phyloP scores from a whole-genome alignment of 2,329 filamentous ascomycete genomes.

The Cladosporium sp. region DNA sequence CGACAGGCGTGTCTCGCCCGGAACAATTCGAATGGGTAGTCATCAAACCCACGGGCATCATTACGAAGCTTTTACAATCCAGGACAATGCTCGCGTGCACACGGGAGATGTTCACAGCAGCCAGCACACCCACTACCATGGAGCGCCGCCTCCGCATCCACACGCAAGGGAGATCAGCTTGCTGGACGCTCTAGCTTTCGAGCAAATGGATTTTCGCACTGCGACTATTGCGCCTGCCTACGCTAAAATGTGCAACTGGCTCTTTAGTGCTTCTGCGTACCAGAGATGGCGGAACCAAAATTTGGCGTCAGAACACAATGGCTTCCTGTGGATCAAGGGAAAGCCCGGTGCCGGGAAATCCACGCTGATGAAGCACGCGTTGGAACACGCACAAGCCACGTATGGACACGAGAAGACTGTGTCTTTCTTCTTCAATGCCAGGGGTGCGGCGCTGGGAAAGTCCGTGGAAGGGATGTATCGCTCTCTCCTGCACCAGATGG shows the following conservation, averaged over 20 bases:
- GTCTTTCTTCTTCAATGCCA: conserved; percentile 54
- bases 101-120: background rate
- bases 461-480: conserved; percentile 44
- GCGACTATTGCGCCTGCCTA: conserved; percentile 41
- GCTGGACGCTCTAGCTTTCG: conserved; percentile 35
- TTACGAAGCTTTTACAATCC: background rate
- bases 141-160: too few relatives aligned
- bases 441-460: conserved; percentile 47
- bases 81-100: background rate
- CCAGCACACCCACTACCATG: too few relatives aligned
- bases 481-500: conserved; percentile 39
- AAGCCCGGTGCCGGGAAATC: conserved; percentile 43
- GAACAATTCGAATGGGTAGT: background rate
- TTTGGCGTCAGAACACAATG: conserved; percentile 19
- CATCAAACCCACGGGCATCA: background rate
- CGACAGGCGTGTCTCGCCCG: background rate
- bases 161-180: background rate
- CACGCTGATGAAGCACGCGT: conserved; percentile 42
- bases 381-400: background rate
- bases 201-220: conserved; percentile 35
- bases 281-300: conserved; percentile 39
- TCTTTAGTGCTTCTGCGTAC: conserved; percentile 40
- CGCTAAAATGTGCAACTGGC: conserved; percentile 45
- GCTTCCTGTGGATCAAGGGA: conserved; percentile 43
- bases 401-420: conserved; percentile 22